Evolutionary conservation across 495 filamentous ascomycete genomes (phyloP).

Genomic region (Penicillium cataractarum): DNA sequence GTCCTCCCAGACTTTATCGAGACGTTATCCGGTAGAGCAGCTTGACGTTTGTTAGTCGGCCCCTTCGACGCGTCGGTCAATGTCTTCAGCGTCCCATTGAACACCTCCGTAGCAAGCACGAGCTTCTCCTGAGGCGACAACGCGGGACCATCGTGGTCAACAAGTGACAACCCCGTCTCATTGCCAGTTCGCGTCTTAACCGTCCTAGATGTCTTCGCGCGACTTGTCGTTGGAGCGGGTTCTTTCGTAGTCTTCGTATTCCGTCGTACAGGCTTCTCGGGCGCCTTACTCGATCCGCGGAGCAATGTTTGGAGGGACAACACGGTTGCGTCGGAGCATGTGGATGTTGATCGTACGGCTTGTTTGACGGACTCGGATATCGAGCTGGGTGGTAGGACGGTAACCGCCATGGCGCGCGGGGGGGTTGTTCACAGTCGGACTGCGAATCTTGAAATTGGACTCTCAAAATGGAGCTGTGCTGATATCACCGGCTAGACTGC

Average conservation of each 20-base stretch:
- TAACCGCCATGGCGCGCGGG: conserved; percentile 41
- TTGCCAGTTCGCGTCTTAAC: conserved; percentile 39
- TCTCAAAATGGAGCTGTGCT: conserved; percentile 25
- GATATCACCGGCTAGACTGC: conserved; percentile 30
- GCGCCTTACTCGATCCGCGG: conserved; percentile 31
- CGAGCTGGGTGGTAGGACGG: conserved; percentile 39
- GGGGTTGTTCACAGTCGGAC: conserved; percentile 14
- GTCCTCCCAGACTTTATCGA: conserved; percentile 44
- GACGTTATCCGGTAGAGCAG: conserved; percentile 41
- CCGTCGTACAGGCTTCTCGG: conserved; percentile 32
- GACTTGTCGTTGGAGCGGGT: conserved; percentile 24
- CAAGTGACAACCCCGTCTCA: conserved; percentile 32
- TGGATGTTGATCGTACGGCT: conserved; percentile 51
- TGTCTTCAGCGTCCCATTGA: conserved; percentile 74
- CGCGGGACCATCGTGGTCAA: conserved; percentile 40
- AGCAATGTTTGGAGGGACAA: conserved; percentile 51
- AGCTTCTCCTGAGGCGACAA: conserved; percentile 64
- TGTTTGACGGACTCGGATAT: conserved; percentile 50
- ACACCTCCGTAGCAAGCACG: conserved; percentile 76
- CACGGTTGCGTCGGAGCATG: conserved; percentile 52
- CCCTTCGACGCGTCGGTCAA: conserved; percentile 73
- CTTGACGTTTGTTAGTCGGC: conserved; percentile 24
- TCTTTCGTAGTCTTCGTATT: conserved; percentile 31
- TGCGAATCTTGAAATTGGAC: conserved; percentile 21
- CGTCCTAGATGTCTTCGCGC: conserved; percentile 40